Evolutionary conservation across 106 monocot genomes (phyloP), one percentile per base, ranked within the genome.

Genomic region (Phalaenopsis aphrodite): DNA sequence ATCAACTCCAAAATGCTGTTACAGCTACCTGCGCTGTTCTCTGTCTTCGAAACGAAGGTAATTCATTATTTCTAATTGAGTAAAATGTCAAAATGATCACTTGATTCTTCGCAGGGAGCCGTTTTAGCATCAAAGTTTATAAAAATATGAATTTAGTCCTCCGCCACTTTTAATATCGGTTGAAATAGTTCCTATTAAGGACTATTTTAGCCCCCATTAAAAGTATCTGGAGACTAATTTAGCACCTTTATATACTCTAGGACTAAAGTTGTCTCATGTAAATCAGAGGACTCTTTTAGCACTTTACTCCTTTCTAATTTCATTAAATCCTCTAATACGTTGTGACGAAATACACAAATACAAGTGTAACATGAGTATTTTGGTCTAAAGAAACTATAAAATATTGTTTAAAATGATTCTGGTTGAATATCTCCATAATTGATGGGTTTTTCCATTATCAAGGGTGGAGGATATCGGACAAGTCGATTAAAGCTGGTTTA

Each of bases 1-100:
- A 92, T 85, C 96, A 97, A 72, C 88, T 92, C 19, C 85, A 85
- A 69, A 99, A 99, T 89, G 98, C 94, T 58, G 77, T 99, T 55
- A 94, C 94, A 57, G 90, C 98, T 5, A 87, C 79, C 48, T 94
- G 98, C 74, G 77, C 93, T 77, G 85, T 87, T 48, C 83, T 94
- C 16, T 91, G 89, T 65, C 90, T 97, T 49, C 85, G 85, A 21
- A 84, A 85, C 78, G 88, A 92, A 85, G 96, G 96, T 93, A 57
- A 78, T 30, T 30, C 30, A 30, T 30, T 30, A 30, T 30, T 30
- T 30, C 30, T 30, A 30, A 30, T 30, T 30, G 30, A 30, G 30
- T 0, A 30, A 30, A 30, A 30, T 30, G 30, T 30, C 30, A 30
- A 30, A 30, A 30, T 30, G 30, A 30, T 30, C 30, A 0, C 30